These are phyloP conservation scores for Trichosporon sp. DNA, from an alignment of 1,284 basidiomycete species.

Conservation along the genomic window DNA sequence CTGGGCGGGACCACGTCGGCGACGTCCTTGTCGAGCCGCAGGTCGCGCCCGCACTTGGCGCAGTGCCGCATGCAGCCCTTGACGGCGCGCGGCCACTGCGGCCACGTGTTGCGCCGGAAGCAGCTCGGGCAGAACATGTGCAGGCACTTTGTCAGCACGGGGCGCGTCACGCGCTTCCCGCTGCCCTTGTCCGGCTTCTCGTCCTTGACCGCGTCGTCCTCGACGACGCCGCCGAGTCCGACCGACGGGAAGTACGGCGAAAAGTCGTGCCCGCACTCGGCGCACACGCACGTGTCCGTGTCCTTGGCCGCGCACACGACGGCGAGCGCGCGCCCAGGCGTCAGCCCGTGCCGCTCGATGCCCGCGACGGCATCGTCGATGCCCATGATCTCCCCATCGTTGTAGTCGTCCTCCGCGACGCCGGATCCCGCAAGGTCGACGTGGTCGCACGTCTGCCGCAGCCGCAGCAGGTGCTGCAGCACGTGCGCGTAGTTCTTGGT, in stretches of 20 bases:
- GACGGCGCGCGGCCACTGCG: conserved; percentile 69
- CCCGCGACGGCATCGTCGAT: conserved; percentile 72
- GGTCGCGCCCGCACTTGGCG: conserved; percentile 65
- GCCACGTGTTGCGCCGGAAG: conserved; percentile 68
- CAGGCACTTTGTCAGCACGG: conserved; percentile 81
- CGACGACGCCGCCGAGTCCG: conserved; percentile 51
- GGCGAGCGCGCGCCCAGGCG: conserved; percentile 64
- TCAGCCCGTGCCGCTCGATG: conserved; percentile 78
- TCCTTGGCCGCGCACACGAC: conserved; percentile 79
- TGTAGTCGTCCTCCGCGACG: conserved; percentile 45
- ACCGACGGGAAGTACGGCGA: conserved; percentile 51
- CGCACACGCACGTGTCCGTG: conserved; percentile 77
- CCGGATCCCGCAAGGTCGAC: conserved; percentile 72
- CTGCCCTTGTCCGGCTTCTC: conserved; percentile 36
- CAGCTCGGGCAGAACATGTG: conserved; percentile 85
- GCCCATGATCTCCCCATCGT: conserved; percentile 60
- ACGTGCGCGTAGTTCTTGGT: conserved; percentile 94
- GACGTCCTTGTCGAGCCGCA: conserved; percentile 60
- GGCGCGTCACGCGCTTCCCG: conserved; percentile 36
- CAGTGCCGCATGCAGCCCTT: conserved; percentile 62
- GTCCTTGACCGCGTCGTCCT: conserved; percentile 52
- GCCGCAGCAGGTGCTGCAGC: conserved; percentile 85
- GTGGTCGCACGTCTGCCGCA: conserved; percentile 97
- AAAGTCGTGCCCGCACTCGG: conserved; percentile 77
- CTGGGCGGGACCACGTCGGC: conserved; percentile 67